Conservation (phyloP, 2,329 filamentous ascomycete genomes). For the Cladosporium sp. region DNA sequence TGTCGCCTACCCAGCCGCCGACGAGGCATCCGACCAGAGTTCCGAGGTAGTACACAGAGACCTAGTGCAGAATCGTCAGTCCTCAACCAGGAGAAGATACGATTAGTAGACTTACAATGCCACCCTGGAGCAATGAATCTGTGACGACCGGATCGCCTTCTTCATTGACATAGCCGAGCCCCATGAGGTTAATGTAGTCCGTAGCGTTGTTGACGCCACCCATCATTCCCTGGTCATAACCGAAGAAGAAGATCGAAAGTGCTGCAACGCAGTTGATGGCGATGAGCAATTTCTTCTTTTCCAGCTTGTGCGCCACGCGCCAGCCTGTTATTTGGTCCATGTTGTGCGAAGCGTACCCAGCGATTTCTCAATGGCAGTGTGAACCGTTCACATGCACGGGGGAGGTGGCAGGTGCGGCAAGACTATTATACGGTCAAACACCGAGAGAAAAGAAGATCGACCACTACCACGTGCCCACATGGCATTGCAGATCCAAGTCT, state of each 20-base stretch:
- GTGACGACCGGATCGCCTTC: slow-evolving; percentile 46
- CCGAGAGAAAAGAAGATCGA: not conserved
- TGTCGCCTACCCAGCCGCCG: slow-evolving; percentile 60
- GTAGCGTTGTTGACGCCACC: slow-evolving; percentile 61
- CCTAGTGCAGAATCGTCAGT: not conserved
- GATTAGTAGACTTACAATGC: slow-evolving; percentile 38
- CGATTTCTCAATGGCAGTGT: too few species aligned
- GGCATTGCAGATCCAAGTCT: not conserved
- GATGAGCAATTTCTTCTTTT: slow-evolving; percentile 53
- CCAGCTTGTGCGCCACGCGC: slow-evolving; percentile 31
- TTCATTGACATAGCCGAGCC: slow-evolving; percentile 52
- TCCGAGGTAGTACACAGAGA: slow-evolving; percentile 53
- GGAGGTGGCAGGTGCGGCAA: too few species aligned
- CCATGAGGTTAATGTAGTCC: slow-evolving; percentile 60
- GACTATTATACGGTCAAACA: too few species aligned
- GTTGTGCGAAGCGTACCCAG: not conserved
- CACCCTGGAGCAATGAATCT: slow-evolving; percentile 55
- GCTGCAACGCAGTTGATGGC: slow-evolving; percentile 59
- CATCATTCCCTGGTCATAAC: slow-evolving; percentile 46
- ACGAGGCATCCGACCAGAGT: slow-evolving; percentile 58
- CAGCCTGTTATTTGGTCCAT: slow-evolving; percentile 17
- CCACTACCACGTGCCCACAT: not conserved
- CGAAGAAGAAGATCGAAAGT: slow-evolving; percentile 64
- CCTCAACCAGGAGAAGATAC: too few species aligned
- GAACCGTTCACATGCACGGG: too few species aligned